Base-by-base conservation (phyloP, 2,329 filamentous ascomycete species). In the Nakataea oryzae region DNA sequence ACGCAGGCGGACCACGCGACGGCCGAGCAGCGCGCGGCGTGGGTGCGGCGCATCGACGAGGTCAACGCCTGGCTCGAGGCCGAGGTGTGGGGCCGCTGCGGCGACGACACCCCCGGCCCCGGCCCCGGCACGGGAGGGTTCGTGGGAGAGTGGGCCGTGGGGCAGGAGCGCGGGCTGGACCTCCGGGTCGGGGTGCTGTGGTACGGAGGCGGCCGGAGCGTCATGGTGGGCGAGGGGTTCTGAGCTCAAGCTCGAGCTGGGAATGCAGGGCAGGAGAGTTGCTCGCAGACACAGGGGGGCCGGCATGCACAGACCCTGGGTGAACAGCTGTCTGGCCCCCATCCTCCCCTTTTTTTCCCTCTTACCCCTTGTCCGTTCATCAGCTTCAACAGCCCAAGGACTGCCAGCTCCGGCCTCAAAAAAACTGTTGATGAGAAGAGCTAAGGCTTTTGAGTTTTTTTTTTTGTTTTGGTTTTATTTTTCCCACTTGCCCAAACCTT, bases 171-270 rank as follows among this genome's bases (percentile, higher is more conserved):
- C 68, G 93, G 93, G 0, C 75, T 97, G 62, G 89, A 93, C 69
- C 86, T 85, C 63, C 83, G 90, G 57, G 84, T 82, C 65, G 93
- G 93, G 0, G 79, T 81, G 7, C 74, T 96, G 57, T 97, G 93
- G 92, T 97, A 96, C 76, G 93, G 89, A 47, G 90, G 86, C 29
- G 93, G 93, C 0, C 82, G 89, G 65, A 88, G 85, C 3, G 80
- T 96, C 64, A 75, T 80, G 69, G 61, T 80, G 24, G 85, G 85
- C 24, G 84, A 86, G 71, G 85, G 85, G 0, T 87, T 86, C 70
- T 87, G 66, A 68, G 57, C 8, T 61, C 12, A 9, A 24, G 32
- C 17, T 26, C 8, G 17, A 27, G 28, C 29, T 60, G 55, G 30
- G 32, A 24, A 24, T 55, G n/a, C 8, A 55, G 54, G 21, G 11